phyloP scores from a whole-genome alignment of 208 protist genomes.

The Herpetomonas samuelpessoai region DNA sequence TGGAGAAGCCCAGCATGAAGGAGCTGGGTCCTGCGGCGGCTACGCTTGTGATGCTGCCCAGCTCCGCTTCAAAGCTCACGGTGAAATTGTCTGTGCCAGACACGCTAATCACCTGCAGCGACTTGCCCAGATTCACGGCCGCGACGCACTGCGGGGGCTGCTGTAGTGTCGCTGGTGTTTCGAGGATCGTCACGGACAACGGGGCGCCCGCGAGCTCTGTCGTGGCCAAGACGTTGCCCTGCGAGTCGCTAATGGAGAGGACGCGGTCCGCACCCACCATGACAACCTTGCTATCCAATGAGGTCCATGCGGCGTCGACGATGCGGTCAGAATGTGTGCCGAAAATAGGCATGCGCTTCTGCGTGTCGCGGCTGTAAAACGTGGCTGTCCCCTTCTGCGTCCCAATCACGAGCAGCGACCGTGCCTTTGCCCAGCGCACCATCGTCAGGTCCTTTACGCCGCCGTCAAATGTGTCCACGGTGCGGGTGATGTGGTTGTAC shows the following conservation, averaged over 20 bases:
- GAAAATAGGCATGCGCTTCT: conserved; percentile 83
- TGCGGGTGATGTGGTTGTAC: conserved; percentile 66
- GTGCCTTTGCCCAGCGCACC: conserved; percentile 84
- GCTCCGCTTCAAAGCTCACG: conserved; percentile 71
- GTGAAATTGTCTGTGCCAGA: conserved; percentile 30
- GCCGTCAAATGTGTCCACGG: conserved; percentile 80
- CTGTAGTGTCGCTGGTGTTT: conserved; percentile 19
- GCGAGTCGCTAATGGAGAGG: conserved; percentile 81
- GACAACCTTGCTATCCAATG: conserved; percentile 66
- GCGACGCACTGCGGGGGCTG: conserved; percentile 29
- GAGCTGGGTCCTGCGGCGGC: conserved; percentile 23
- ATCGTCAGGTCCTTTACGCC: conserved; percentile 86
- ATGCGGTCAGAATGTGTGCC: conserved; percentile 91
- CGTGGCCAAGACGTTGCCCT: conserved; percentile 72
- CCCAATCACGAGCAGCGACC: conserved; percentile 83
- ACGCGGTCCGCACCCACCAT: conserved; percentile 84
- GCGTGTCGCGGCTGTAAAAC: conserved; percentile 93
- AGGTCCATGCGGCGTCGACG: conserved; percentile 84
- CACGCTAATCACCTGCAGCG: conserved; percentile 56
- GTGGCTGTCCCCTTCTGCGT: conserved; percentile 90
- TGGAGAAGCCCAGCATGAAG: conserved; percentile 56
- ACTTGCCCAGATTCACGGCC: conserved; percentile 52
- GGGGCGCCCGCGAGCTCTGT: conserved; percentile 45
- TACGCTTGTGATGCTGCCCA: conserved; percentile 60
- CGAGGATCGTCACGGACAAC: conserved; percentile 54